Conservation (phyloP, 306 rosid species). For the Vigna reflexopilosa region DNA sequence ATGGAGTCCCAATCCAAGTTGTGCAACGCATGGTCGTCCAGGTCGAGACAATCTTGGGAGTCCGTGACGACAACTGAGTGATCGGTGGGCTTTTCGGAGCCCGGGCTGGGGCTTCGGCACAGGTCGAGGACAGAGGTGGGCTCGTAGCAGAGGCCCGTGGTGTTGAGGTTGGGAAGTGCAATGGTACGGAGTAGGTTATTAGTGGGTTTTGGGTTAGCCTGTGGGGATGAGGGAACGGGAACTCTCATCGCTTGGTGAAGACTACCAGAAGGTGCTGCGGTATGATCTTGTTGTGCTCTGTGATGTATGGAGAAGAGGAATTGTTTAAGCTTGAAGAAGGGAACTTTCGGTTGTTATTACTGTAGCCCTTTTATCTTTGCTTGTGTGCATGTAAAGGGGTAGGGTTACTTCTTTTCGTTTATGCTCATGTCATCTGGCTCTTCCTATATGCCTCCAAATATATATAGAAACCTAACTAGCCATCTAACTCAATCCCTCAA, state of each 20-base stretch:
- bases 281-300: background rate
- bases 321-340: conserved; percentile 37
- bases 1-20: conserved; percentile 82
- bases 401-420: conserved; percentile 2
- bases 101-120: conserved; percentile 77
- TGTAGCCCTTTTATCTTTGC: conserved; percentile 71
- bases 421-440: conserved; percentile 3
- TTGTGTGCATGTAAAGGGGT: conserved; percentile 56
- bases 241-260: conserved; percentile 69
- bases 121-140: conserved; percentile 88
- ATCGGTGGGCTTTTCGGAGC: conserved; percentile 46
- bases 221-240: conserved; percentile 60
- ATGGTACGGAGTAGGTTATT: conserved; percentile 33
- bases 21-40: conserved; percentile 76
- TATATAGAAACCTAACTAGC: conserved; percentile 49
- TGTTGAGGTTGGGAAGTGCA: conserved; percentile 40
- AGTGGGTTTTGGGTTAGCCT: conserved; percentile 47
- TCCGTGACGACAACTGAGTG: background rate
- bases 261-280: conserved; percentile 2
- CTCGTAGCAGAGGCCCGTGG: conserved; percentile 61
- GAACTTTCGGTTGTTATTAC: conserved; percentile 62
- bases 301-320: background rate
- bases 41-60: conserved; percentile 51
- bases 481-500: background rate
- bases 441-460: background rate